These are phyloP conservation scores for Simplicillium sp. DNA, from an alignment of 2,329 filamentous ascomycete species.

Conservation along the genomic window DNA sequence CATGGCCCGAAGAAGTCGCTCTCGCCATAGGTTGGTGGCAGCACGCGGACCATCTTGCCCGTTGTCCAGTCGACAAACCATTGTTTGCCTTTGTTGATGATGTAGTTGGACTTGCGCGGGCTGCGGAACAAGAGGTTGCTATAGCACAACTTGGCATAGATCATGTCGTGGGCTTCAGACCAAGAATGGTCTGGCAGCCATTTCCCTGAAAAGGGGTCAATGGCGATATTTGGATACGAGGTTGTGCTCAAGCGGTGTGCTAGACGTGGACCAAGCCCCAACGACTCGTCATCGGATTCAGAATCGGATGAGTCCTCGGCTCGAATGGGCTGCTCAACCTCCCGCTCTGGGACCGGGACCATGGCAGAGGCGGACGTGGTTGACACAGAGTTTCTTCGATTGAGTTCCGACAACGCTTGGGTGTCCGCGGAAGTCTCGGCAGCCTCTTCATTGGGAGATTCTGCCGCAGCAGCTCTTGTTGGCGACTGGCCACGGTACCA, in stretches of 20 bases:
- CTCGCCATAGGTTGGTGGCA: slow-evolving; percentile 45
- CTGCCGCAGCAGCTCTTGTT: slow-evolving; percentile 11
- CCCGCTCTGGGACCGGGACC: slow-evolving; percentile 1
- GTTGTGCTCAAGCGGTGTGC: slow-evolving; percentile 32
- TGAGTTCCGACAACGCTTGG: too few species aligned
- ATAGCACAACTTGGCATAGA: slow-evolving; percentile 52
- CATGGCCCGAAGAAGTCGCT: slow-evolving; percentile 38
- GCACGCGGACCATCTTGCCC: slow-evolving; percentile 42
- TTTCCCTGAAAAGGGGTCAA: slow-evolving; percentile 41
- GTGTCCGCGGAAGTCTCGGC: neutral
- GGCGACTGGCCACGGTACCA: slow-evolving; percentile 35
- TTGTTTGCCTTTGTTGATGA: slow-evolving; percentile 46
- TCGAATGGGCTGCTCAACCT: slow-evolving; percentile 4
- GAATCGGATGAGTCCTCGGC: slow-evolving; percentile 11
- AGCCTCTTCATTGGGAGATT: neutral
- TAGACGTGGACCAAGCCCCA: slow-evolving; percentile 11
- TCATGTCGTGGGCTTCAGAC: slow-evolving; percentile 45
- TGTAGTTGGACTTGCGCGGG: slow-evolving; percentile 48
- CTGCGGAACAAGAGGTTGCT: slow-evolving; percentile 46
- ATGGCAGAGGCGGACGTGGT: neutral
- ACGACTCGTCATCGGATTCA: slow-evolving; percentile 5
- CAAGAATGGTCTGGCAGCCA: slow-evolving; percentile 47
- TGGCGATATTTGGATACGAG: slow-evolving; percentile 32
- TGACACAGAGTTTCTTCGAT: neutral
- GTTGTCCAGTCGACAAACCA: slow-evolving; percentile 53